These are phyloP conservation scores for Secale cereale DNA, from an alignment of 176 grass and related monocot species.

Conservation along the genomic window DNA sequence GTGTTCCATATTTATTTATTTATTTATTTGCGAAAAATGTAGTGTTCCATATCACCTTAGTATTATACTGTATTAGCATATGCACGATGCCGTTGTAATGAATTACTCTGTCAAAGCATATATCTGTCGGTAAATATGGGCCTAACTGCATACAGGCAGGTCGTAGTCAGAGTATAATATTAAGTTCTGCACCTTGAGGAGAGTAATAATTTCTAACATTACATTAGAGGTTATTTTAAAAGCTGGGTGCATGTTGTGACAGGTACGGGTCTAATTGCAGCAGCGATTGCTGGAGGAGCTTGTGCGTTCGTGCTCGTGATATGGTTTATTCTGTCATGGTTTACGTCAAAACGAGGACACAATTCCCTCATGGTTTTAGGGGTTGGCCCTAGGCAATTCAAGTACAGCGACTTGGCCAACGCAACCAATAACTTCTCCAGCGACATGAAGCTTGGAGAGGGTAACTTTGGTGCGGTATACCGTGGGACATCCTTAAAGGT, in stretches of 20 bases:
- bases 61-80: too few species aligned
- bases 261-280: background rate
- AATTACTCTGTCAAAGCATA: too few species aligned
- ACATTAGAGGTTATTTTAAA: background rate
- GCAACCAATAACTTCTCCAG: background rate
- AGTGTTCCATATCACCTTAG: too few species aligned
- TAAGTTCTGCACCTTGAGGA: background rate
- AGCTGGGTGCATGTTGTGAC: background rate
- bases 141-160: too few species aligned
- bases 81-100: too few species aligned
- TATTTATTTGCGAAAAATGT: too few species aligned
- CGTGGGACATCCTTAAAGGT: background rate
- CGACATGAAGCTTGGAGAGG: background rate
- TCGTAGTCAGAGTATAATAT: too few species aligned
- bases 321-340: background rate
- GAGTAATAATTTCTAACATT: background rate
- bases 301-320: background rate
- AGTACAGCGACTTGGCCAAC: background rate
- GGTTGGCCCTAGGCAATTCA: background rate
- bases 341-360: background rate
- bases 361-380: background rate
- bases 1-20: too few species aligned
- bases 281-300: background rate
- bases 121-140: too few species aligned
- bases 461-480: background rate